Evolutionary conservation across 441 rosid genomes (phyloP).

Genomic region (Euphorbia corollata): DNA sequence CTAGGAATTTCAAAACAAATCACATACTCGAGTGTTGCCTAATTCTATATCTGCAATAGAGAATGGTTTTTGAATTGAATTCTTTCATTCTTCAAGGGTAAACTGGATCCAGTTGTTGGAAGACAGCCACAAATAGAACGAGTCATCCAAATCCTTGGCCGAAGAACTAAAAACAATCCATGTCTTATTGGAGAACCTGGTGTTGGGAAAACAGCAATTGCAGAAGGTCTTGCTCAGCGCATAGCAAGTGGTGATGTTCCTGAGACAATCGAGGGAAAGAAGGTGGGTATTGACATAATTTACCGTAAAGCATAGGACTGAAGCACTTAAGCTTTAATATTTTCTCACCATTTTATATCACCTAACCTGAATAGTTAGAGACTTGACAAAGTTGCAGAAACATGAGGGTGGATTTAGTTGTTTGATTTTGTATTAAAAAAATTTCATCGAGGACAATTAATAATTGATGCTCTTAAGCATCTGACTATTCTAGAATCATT

Average conservation of each 20-base stretch:
- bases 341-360: background rate
- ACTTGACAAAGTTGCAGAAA: background rate
- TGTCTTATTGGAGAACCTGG: slow-evolving; percentile 61
- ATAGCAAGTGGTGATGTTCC: slow-evolving; percentile 38
- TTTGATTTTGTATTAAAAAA: background rate
- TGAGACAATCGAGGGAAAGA: slow-evolving; percentile 40
- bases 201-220: slow-evolving; percentile 68
- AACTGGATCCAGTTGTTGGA: slow-evolving; percentile 54
- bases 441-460: too few species aligned
- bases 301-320: background rate
- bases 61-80: background rate
- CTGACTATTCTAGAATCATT: background rate
- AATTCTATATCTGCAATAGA: slow-evolving; percentile 1
- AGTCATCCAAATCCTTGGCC: slow-evolving; percentile 46
- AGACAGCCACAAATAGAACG: slow-evolving; percentile 48
- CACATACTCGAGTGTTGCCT: background rate
- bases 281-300: slow-evolving; percentile 25
- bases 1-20: background rate
- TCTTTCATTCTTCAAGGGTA: slow-evolving; percentile 29
- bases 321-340: background rate
- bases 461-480: background rate
- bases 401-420: background rate
- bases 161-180: slow-evolving; percentile 54
- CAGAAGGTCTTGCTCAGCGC: slow-evolving; percentile 48
- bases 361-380: background rate